Conservation (phyloP, 2,329 filamentous ascomycete genomes). For the Blastomyces emzantsi region DNA sequence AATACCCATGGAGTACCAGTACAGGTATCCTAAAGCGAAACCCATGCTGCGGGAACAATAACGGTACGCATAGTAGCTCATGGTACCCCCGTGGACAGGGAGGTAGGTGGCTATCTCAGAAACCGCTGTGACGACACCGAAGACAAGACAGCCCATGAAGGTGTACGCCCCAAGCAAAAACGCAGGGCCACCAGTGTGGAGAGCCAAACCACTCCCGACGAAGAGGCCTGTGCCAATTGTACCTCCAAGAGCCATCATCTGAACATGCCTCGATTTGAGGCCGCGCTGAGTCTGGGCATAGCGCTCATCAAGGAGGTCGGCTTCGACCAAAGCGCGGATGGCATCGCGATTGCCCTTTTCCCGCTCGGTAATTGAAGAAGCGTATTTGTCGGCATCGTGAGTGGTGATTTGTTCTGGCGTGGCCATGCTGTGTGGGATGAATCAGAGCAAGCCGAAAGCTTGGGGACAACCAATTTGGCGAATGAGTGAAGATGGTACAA, state of each 20-base stretch:
- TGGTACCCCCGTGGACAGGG: slow-evolving; percentile 37
- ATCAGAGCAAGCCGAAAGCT: neutral
- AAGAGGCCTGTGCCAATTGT: slow-evolving; percentile 44
- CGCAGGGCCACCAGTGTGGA: slow-evolving; percentile 46
- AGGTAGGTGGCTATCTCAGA: slow-evolving; percentile 37
- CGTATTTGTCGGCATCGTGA: neutral
- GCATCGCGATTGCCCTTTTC: slow-evolving; percentile 16
- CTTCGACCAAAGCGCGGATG: slow-evolving; percentile 30
- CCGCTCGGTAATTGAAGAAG: slow-evolving; percentile 7
- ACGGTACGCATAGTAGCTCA: slow-evolving; percentile 37
- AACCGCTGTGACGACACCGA: slow-evolving; percentile 41
- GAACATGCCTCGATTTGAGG: slow-evolving; percentile 36
- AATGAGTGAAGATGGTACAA: neutral
- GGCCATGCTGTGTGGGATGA: neutral
- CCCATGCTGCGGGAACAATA: slow-evolving; percentile 37
- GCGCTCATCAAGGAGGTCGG: slow-evolving; percentile 33
- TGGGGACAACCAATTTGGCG: neutral
- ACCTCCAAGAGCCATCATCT: slow-evolving; percentile 32
- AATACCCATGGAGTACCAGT: slow-evolving; percentile 43
- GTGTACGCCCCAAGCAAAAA: slow-evolving; percentile 45
- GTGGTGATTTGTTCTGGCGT: neutral
- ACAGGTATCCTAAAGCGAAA: slow-evolving; percentile 38
- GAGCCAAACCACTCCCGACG: slow-evolving; percentile 45
- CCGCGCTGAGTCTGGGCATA: slow-evolving; percentile 35
- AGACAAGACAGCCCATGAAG: slow-evolving; percentile 41